A percentile compares a stretch with the other conserved stretches of the same genome.
Conservation (phyloP, 2,329 filamentous ascomycete genomes). For the Beauveria asiatica region DNA sequence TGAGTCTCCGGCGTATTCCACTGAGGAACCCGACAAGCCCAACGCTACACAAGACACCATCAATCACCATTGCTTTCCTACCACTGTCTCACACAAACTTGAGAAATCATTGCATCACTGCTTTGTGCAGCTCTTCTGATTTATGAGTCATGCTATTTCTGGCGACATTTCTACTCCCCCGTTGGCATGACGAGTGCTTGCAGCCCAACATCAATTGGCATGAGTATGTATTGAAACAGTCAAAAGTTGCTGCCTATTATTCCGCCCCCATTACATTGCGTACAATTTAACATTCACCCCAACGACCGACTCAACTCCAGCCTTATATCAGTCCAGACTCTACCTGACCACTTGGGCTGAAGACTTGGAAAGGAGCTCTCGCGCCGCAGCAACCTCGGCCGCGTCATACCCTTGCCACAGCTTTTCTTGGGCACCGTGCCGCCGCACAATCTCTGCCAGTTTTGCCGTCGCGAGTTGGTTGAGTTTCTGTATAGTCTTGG, state of each 20-base stretch:
- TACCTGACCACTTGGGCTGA: slow-evolving; percentile 35
- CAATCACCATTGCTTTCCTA: neutral
- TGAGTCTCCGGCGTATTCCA: neutral
- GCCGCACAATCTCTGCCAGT: slow-evolving; percentile 66
- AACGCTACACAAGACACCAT: neutral
- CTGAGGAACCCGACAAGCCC: neutral
- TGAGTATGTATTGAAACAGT: neutral
- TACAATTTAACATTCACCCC: neutral
- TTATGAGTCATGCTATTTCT: slow-evolving; percentile 1
- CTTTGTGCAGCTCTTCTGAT: neutral
- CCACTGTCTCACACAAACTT: neutral
- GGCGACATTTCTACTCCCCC: neutral
- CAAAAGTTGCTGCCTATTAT: neutral
- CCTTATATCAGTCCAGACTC: slow-evolving; percentile 8
- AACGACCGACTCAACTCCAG: neutral
- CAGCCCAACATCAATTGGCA: neutral
- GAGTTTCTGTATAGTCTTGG: slow-evolving; percentile 55
- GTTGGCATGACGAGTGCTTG: neutral
- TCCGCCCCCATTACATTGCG: neutral
- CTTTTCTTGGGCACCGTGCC: slow-evolving; percentile 48
- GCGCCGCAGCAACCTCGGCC: slow-evolving; percentile 63
- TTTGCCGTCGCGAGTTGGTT: slow-evolving; percentile 66
- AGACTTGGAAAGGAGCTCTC: slow-evolving; percentile 54
- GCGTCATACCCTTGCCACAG: slow-evolving; percentile 66
- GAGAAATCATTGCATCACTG: neutral